phyloP scores from a whole-genome alignment of 441 rosid species.

The Euphorbia schlechtendalii region DNA sequence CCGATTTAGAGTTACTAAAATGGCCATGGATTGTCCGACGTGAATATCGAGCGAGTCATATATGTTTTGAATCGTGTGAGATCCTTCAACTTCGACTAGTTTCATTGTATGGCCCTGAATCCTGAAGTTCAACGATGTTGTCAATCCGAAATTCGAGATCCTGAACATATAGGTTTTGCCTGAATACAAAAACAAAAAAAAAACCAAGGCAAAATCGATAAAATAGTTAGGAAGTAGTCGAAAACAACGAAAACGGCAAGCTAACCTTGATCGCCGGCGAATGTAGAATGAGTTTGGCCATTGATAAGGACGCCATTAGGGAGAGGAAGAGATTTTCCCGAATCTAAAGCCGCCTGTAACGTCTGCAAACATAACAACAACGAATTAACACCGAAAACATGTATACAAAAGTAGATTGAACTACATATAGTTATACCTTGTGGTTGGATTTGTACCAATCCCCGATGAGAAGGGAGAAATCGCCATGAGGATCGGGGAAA shows the following conservation, averaged over 20 bases:
- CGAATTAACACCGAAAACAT: not conserved
- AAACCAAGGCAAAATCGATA: not conserved
- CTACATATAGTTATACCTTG: slow-evolving; percentile 33
- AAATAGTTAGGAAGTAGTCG: not conserved
- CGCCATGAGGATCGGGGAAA: slow-evolving; percentile 53
- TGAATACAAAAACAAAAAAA: slow-evolving; percentile 27
- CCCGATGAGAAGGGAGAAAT: slow-evolving; percentile 74
- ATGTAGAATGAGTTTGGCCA: slow-evolving; percentile 57
- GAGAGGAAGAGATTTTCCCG: slow-evolving; percentile 59
- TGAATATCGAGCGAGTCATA: slow-evolving; percentile 86
- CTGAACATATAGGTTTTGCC: slow-evolving; percentile 84
- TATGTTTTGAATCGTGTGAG: slow-evolving; percentile 59
- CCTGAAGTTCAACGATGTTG: slow-evolving; percentile 69
- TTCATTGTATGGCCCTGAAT: slow-evolving; percentile 77
- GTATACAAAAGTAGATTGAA: not conserved
- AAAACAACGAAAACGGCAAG: not conserved
- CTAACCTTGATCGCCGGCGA: slow-evolving; percentile 73
- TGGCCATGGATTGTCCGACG: slow-evolving; percentile 78
- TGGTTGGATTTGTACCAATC: slow-evolving; percentile 85
- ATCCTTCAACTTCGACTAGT: slow-evolving; percentile 91
- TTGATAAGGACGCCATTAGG: slow-evolving; percentile 78
- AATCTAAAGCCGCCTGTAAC: slow-evolving; percentile 52
- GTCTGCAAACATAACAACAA: slow-evolving; percentile 30
- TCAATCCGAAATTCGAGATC: slow-evolving; percentile 73
- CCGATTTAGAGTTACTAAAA: slow-evolving; percentile 68